These are phyloP conservation scores for Hemerocallis citrina DNA, from an alignment of 106 monocot species.

Conservation along the genomic window DNA sequence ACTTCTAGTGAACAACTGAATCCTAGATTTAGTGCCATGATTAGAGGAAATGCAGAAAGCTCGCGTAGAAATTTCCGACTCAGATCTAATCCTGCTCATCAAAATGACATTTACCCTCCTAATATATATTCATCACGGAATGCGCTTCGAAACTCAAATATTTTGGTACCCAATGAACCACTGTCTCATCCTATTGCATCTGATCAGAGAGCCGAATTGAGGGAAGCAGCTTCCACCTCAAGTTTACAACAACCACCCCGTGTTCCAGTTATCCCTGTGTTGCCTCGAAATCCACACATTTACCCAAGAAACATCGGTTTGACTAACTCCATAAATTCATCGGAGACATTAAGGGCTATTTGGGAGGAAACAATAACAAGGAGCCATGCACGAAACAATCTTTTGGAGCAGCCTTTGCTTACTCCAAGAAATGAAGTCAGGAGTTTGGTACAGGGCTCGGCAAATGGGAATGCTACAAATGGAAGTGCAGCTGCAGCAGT, in stretches of 20 bases:
- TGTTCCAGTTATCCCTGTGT: slow-evolving; percentile 11
- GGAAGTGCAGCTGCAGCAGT: slow-evolving; percentile 17
- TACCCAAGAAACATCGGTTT: slow-evolving; percentile 23
- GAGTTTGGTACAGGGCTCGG: slow-evolving; percentile 30
- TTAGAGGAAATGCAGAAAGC: slow-evolving; percentile 29
- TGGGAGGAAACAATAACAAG: slow-evolving; percentile 20
- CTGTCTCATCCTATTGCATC: slow-evolving; percentile 16
- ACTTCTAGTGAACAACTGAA: slow-evolving; percentile 19
- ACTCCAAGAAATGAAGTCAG: slow-evolving; percentile 17
- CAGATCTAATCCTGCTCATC: slow-evolving; percentile 31
- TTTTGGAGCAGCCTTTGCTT: slow-evolving; percentile 15
- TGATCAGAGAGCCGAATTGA: slow-evolving; percentile 28
- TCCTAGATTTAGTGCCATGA: slow-evolving; percentile 16
- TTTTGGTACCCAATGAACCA: slow-evolving; percentile 27
- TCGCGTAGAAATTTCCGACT: slow-evolving; percentile 46
- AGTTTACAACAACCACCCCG: slow-evolving; percentile 27
- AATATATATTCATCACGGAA: slow-evolving; percentile 23
- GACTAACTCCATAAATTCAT: slow-evolving; percentile 19
- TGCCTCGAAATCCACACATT: slow-evolving; percentile 15
- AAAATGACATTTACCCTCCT: slow-evolving; percentile 21
- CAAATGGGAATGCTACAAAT: slow-evolving; percentile 30
- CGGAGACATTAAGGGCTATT: slow-evolving; percentile 19
- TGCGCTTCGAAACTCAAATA: slow-evolving; percentile 24
- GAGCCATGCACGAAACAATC: slow-evolving; percentile 13
- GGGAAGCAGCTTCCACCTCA: slow-evolving; percentile 6